Percentiles rank a stretch among this genome's conserved stretches.
phyloP scores from a whole-genome alignment of 176 grass and related monocot species.

The Metroxylon sagu region DNA sequence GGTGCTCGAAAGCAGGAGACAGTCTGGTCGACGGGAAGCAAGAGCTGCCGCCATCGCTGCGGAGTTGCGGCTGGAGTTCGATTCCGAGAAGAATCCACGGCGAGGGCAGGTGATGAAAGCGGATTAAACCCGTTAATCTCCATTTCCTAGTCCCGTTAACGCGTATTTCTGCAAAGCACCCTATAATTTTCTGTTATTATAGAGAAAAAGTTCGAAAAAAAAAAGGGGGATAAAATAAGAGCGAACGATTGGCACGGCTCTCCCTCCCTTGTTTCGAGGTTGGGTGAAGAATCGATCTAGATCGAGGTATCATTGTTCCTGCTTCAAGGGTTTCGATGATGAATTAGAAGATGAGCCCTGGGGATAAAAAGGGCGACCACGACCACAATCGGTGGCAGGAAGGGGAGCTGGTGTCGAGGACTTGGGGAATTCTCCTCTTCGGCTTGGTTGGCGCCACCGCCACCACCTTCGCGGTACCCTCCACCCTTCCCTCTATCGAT shows the following conservation, averaged over 20 bases:
- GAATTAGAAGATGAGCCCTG: background rate
- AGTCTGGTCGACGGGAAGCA: too few relatives aligned
- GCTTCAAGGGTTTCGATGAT: too few relatives aligned
- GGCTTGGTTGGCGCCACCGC: slow-evolving; percentile 73
- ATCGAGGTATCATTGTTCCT: too few relatives aligned
- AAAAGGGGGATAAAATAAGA: background rate
- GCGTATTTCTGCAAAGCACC: too few relatives aligned
- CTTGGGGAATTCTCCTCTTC: slow-evolving; percentile 75
- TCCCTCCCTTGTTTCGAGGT: background rate
- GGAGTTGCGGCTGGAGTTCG: too few relatives aligned
- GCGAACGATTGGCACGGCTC: too few relatives aligned
- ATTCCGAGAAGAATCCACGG: too few relatives aligned
- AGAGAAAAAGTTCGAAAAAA: slow-evolving; percentile 36
- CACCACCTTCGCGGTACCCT: slow-evolving; percentile 52
- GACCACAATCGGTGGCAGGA: slow-evolving; percentile 18
- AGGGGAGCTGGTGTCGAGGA: slow-evolving; percentile 39
- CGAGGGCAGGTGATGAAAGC: background rate
- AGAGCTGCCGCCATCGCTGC: too few relatives aligned
- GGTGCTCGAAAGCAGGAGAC: too few relatives aligned
- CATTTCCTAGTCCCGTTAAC: too few relatives aligned
- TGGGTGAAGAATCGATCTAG: background rate
- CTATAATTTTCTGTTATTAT: background rate
- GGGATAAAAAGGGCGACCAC: slow-evolving; percentile 16
- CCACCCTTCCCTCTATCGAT: background rate
- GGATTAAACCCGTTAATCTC: too few relatives aligned